Evolutionary conservation across 1,284 basidiomycete species (phyloP).

Genomic region (Schizophyllum amplum): DNA sequence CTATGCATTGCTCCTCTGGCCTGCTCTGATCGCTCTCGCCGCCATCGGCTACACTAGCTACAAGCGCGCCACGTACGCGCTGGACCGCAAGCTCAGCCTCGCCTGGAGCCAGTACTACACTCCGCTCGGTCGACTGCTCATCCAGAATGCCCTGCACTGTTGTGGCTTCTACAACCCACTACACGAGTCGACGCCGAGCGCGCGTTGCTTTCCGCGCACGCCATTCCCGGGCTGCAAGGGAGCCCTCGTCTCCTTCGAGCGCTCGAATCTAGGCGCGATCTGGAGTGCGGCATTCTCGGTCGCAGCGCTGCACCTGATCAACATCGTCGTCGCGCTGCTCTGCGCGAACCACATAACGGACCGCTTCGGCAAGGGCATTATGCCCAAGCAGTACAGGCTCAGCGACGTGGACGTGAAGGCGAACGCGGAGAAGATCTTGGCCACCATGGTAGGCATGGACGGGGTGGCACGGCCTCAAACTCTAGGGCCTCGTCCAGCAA

Average conservation of each 20-base stretch:
- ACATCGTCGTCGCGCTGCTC: conserved; percentile 56
- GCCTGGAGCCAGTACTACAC: conserved; percentile 67
- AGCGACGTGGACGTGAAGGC: conserved; percentile 33
- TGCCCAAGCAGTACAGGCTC: conserved; percentile 59
- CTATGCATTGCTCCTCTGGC: conserved; percentile 67
- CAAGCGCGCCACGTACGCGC: conserved; percentile 60
- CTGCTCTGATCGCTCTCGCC: conserved; percentile 53
- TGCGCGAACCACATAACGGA: conserved; percentile 70
- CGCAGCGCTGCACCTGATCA: conserved; percentile 54
- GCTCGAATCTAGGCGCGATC: conserved; percentile 40
- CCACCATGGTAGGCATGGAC: neutral
- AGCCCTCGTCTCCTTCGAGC: conserved; percentile 53
- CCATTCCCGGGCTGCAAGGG: conserved; percentile 67
- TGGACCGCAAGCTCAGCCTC: conserved; percentile 66
- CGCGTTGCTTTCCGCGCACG: conserved; percentile 59
- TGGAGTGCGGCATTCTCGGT: conserved; percentile 59
- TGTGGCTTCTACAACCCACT: conserved; percentile 66
- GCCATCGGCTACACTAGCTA: conserved; percentile 66
- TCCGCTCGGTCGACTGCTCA: conserved; percentile 43
- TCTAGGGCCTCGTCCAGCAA: neutral
- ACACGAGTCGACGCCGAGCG: conserved; percentile 55
- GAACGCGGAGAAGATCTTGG: conserved; percentile 28
- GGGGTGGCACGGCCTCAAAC: neutral
- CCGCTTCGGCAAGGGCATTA: conserved; percentile 66
- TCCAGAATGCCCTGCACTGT: conserved; percentile 65